Evolutionary conservation across 345 rosid genomes (phyloP).

Genomic region (Murraya koenigii): DNA sequence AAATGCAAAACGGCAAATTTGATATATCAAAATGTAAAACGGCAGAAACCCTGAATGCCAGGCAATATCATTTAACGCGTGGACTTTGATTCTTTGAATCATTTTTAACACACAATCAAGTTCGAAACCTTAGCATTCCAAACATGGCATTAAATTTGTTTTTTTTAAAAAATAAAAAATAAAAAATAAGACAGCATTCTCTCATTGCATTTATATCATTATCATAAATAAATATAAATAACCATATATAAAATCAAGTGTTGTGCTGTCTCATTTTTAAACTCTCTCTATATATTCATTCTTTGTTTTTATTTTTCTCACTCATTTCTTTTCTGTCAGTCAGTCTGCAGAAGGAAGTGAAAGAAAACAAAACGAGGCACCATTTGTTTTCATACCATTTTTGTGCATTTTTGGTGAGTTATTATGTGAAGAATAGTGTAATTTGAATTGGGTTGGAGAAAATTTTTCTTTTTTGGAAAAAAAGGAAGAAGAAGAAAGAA

Average conservation of each 20-base stretch:
- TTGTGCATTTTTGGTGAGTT: background rate
- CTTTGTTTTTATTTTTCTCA: background rate
- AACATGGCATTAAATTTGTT: background rate
- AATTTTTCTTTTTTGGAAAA: too few species aligned
- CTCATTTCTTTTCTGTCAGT: background rate
- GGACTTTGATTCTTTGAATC: too few species aligned
- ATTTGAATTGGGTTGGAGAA: background rate
- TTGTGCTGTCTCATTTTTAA: too few species aligned
- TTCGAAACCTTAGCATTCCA: background rate
- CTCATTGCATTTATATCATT: background rate
- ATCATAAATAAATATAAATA: background rate
- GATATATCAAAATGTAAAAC: background rate
- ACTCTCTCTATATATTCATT: too few species aligned
- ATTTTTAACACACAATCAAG: background rate
- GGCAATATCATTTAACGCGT: background rate
- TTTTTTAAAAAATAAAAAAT: background rate
- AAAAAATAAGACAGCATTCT: background rate
- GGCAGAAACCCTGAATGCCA: background rate
- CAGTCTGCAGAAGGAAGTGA: background rate
- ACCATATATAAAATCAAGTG: background rate
- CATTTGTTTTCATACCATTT: background rate
- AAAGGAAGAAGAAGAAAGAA: background rate
- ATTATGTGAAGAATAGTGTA: background rate
- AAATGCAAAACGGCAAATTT: too few species aligned
- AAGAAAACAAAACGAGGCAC: background rate